Base-by-base conservation (phyloP, 768 basidiomycete species). In the Plicaturopsis crispa region DNA sequence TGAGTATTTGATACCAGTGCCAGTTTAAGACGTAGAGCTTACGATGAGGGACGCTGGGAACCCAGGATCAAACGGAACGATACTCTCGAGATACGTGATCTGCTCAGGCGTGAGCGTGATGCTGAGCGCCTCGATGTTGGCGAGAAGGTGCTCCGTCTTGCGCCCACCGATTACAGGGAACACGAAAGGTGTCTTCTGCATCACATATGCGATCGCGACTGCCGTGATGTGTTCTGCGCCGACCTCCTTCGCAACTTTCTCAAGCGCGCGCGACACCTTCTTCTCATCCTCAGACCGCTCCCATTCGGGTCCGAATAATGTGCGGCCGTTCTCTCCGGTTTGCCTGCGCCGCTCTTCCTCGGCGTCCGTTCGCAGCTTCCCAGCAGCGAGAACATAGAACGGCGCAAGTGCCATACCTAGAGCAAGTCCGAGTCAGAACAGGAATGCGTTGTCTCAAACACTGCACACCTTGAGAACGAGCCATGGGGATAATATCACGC, bases 141-240 rank as follows among this genome's bases (percentile, higher is more conserved):
- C 63, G 31, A 57, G 33, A 16, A 78, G 51, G 24, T 78, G 70
- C 49, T 73, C 71, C 31, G 73, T 53, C 47, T 74, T 78, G 36
- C 72, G 61, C 0, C 71, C 67, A 4, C 73, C 72, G 19, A 75
- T 52, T 40, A 75, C 60, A 1, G 72, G 72, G 55, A 75, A 75
- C 1, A 73, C 70, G 36, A 62, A 73, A 0, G 69, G 65, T 4
- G 67, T 60, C 51, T 76, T 78, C 31, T 74, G 69, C 55, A 77
- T 56, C 8, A 77, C 54, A 41, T 74, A 76, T 11, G 72, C 71
- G 42, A 78, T 69, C 6, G 72, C 72, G 3, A 74, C 70, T 30
- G 55, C 42, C 23, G 60, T 57, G 44, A 66, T 55, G 31, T 50
- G 50, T 41, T 59, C 48, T 4, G 52, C 50, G 4, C 63, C 65